These are phyloP conservation scores for Backusella circina DNA, from an alignment of 192 early-diverging fungal genomes.

Conservation along the genomic window DNA sequence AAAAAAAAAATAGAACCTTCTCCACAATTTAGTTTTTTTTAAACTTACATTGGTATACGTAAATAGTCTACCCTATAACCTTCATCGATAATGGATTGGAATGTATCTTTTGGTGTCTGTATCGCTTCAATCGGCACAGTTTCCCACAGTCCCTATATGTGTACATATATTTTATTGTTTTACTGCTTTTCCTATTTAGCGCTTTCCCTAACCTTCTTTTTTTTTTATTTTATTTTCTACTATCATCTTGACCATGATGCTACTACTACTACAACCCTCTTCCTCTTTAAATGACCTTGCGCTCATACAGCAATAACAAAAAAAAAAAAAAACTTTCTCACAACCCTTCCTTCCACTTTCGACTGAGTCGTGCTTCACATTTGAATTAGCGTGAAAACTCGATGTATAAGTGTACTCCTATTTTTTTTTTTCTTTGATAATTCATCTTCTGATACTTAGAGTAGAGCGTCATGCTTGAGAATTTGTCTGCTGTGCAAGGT, in stretches of 20 bases:
- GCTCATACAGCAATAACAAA: no score
- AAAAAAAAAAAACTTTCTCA: no score
- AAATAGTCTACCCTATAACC: slow-evolving; percentile 56
- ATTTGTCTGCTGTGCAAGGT: no score
- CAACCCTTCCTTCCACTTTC: no score
- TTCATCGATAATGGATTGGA: slow-evolving; percentile 44
- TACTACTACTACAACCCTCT: background rate
- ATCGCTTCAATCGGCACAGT: slow-evolving; percentile 43
- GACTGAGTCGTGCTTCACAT: no score
- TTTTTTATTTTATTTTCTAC: background rate
- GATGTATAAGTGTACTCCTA: no score
- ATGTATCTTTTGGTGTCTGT: slow-evolving; percentile 56
- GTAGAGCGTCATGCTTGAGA: no score
- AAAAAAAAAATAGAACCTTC: background rate
- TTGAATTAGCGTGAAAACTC: no score
- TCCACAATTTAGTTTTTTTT: background rate
- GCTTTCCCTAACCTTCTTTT: background rate
- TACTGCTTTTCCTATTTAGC: background rate
- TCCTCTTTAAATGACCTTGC: no score
- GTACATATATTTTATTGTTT: no score
- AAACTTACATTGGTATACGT: slow-evolving; percentile 52
- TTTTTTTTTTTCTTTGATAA: no score
- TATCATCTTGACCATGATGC: background rate
- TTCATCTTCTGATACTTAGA: no score
- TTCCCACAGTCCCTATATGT: slow-evolving; percentile 44